Conservation (phyloP, 139 green algal species). For the Closterium sp. region DNA sequence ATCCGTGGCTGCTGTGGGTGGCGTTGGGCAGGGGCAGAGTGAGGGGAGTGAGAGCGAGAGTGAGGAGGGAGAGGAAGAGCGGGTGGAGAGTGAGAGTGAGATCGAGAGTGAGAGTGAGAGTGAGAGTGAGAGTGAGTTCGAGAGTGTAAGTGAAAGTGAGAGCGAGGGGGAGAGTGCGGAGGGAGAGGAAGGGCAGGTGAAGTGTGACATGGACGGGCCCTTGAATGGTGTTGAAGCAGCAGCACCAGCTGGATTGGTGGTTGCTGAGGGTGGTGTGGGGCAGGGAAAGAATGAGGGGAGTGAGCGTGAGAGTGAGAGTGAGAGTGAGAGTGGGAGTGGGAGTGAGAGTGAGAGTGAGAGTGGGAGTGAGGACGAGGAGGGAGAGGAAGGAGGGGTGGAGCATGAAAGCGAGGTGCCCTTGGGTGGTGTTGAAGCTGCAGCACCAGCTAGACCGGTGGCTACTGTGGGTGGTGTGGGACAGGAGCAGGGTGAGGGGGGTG, state of each 20-base stretch:
- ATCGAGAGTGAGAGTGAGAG: neutral
- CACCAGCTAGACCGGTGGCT: neutral
- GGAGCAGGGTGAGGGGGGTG: neutral
- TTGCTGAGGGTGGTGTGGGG: neutral
- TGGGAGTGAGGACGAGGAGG: neutral
- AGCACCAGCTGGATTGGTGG: neutral
- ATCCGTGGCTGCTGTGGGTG: neutral
- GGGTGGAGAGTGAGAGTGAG: neutral
- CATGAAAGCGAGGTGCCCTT: neutral
- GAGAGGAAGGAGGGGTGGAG: neutral
- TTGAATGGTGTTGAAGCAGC: neutral
- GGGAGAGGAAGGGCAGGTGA: neutral
- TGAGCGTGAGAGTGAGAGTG: neutral
- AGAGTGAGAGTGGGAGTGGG: no score
- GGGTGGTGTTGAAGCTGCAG: neutral
- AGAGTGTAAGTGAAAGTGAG: neutral
- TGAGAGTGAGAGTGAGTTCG: neutral
- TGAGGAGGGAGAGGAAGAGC: neutral
- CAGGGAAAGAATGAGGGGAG: neutral
- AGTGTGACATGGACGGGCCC: neutral
- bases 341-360: neutral
- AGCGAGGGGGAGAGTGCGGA: neutral
- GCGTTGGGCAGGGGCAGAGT: neutral
- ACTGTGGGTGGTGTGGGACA: neutral
- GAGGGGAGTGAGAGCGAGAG: neutral